A percentile compares a stretch with the other conserved stretches of the same genome.
Conservation (phyloP, 2,329 filamentous ascomycete genomes). For the Monilinia fructicola region DNA sequence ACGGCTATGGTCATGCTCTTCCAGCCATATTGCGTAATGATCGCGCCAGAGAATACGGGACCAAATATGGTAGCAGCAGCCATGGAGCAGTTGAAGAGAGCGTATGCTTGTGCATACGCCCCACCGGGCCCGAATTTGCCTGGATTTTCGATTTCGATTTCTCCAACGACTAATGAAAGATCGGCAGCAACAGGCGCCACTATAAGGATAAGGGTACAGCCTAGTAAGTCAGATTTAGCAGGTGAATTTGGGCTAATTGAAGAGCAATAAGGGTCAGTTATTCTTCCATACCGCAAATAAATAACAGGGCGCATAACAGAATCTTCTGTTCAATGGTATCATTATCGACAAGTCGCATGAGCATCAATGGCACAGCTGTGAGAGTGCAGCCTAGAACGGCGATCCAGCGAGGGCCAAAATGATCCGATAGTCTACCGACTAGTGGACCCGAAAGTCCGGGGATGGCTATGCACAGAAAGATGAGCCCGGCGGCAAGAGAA, state of each 20-base stretch:
- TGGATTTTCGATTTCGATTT: conserved; percentile 51
- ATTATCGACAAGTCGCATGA: conserved; percentile 61
- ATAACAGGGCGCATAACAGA: conserved; percentile 61
- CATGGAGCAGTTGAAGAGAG: conserved; percentile 53
- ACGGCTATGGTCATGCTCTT: conserved; percentile 52
- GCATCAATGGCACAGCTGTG: conserved; percentile 57
- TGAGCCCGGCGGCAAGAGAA: conserved; percentile 54
- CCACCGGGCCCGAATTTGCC: conserved; percentile 54
- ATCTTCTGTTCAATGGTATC: conserved; percentile 61
- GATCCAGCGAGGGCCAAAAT: conserved; percentile 61
- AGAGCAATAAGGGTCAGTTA: neutral
- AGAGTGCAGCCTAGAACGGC: conserved; percentile 57
- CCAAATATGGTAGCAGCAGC: conserved; percentile 51
- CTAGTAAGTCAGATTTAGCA: neutral
- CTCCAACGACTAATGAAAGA: conserved; percentile 56
- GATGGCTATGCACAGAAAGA: conserved; percentile 57
- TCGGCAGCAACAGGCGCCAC: conserved; percentile 69
- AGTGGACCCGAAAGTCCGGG: conserved; percentile 59
- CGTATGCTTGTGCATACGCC: conserved; percentile 59
- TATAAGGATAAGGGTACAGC: conserved; percentile 51
- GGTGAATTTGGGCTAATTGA: conserved; percentile 27
- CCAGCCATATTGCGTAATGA: conserved; percentile 50
- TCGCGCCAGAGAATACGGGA: conserved; percentile 51
- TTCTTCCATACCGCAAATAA: conserved; percentile 49
- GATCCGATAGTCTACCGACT: conserved; percentile 49